phyloP scores from a whole-genome alignment of 129 eudicot genomes.

The Pittosporum tobira region DNA sequence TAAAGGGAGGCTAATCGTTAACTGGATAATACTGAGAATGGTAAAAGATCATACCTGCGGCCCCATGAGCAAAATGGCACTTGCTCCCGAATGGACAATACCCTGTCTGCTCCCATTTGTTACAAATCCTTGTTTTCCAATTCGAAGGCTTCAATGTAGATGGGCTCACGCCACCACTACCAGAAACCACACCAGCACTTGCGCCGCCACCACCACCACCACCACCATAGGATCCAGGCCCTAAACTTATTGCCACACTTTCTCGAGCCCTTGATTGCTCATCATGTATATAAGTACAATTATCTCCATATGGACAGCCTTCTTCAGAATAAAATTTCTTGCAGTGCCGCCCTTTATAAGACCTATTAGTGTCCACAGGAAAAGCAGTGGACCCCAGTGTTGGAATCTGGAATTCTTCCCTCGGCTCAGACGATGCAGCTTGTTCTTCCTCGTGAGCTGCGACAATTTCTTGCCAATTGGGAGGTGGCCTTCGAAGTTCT shows the following conservation, averaged over 20 bases:
- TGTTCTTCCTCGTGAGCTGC: conserved; percentile 85
- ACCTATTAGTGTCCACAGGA: conserved; percentile 63
- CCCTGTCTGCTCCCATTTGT: conserved; percentile 97
- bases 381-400: conserved; percentile 48
- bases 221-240: conserved; percentile 47
- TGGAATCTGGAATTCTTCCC: conserved; percentile 90
- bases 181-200: not conserved
- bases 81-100: conserved; percentile 93
- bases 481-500: conserved; percentile 80
- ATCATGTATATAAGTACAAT: conserved; percentile 90
- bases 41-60: conserved; percentile 54
- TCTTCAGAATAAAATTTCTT: conserved; percentile 95
- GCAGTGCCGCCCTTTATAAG: conserved; percentile 86
- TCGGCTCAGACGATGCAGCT: conserved; percentile 48
- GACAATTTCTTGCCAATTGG: conserved; percentile 95
- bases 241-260: conserved; percentile 88
- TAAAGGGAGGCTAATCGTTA: not conserved
- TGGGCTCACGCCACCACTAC: conserved; percentile 13
- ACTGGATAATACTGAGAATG: not conserved
- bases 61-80: conserved; percentile 99
- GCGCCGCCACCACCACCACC: not conserved
- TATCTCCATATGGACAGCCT: conserved; percentile 96
- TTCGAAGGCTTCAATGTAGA: conserved; percentile 73
- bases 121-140: conserved; percentile 96
- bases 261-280: conserved; percentile 91